Evolutionary conservation across 805 yeast species (phyloP).

Genomic region (Teunomyces aglyptinius): DNA sequence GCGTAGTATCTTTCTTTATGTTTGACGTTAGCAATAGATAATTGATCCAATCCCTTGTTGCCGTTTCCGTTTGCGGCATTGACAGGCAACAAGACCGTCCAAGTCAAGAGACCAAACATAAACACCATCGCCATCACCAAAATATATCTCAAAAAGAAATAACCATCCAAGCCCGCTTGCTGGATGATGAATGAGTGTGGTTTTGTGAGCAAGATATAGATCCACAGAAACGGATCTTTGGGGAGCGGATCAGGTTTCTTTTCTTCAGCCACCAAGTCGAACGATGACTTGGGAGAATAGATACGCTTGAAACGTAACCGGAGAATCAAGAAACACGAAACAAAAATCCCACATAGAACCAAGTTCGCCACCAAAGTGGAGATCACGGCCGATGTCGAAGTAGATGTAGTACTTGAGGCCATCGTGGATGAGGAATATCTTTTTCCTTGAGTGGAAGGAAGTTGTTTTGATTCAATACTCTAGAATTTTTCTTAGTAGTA

Average conservation of each 20-base stretch:
- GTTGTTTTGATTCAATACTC: background rate
- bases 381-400: constrained; percentile 74
- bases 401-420: constrained; percentile 18
- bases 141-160: constrained; percentile 80
- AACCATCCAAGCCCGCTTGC: constrained; percentile 94
- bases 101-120: constrained; percentile 44
- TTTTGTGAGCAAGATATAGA: constrained; percentile 58
- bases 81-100: constrained; percentile 76
- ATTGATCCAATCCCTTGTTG: constrained; percentile 65
- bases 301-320: constrained; percentile 68
- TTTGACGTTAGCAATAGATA: constrained; percentile 75
- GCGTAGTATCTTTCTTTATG: constrained; percentile 69
- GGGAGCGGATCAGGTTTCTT: constrained; percentile 75
- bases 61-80: constrained; percentile 70
- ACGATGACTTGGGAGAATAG: constrained; percentile 78
- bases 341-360: constrained; percentile 60
- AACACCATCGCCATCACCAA: constrained; percentile 53
- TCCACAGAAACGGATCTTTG: constrained; percentile 68
- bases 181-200: constrained; percentile 74
- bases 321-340: constrained; percentile 59
- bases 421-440: constrained; percentile 16
- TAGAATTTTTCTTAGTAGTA: background rate
- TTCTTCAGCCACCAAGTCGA: constrained; percentile 54
- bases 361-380: constrained; percentile 71
- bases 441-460: background rate